These are phyloP conservation scores for Tylopilus sp. DNA, from an alignment of 768 basidiomycete species.

Conservation along the genomic window DNA sequence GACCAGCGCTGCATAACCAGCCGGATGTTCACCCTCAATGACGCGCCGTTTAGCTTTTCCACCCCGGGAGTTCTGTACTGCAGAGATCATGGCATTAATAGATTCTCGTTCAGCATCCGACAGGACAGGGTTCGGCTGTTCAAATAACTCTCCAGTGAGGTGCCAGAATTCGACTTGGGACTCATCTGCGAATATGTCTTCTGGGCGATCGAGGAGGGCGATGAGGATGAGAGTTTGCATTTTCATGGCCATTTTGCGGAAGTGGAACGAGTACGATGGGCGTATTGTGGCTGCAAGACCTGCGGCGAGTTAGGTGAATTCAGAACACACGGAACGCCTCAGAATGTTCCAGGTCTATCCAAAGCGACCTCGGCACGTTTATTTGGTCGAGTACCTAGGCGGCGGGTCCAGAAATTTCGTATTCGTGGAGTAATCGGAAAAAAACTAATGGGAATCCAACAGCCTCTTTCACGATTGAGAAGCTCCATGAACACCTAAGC, in stretches of 20 bases:
- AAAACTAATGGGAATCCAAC: no score
- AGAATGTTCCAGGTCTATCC: no score
- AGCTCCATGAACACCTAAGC: no score
- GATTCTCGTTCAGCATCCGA: background rate
- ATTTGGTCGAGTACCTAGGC: no score
- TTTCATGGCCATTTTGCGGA: constrained; percentile 3
- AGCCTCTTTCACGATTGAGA: no score
- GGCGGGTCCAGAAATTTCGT: no score
- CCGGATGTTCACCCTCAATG: constrained; percentile 1
- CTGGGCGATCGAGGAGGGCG: background rate
- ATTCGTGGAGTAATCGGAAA: no score
- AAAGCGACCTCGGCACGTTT: no score
- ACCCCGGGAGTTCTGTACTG: background rate
- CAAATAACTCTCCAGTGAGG: background rate
- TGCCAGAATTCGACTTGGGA: background rate
- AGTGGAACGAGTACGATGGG: no score
- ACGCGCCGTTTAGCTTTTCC: constrained; percentile 1
- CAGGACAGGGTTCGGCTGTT: background rate
- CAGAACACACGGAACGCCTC: no score
- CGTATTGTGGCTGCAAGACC: no score
- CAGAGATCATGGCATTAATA: background rate
- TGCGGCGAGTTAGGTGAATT: no score
- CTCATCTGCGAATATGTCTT: constrained; percentile 4
- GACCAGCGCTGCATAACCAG: background rate
- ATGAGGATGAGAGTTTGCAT: constrained; percentile 2